These are phyloP conservation scores for Penicillium argentinense DNA, from an alignment of 495 filamentous ascomycete species.

Conservation along the genomic window DNA sequence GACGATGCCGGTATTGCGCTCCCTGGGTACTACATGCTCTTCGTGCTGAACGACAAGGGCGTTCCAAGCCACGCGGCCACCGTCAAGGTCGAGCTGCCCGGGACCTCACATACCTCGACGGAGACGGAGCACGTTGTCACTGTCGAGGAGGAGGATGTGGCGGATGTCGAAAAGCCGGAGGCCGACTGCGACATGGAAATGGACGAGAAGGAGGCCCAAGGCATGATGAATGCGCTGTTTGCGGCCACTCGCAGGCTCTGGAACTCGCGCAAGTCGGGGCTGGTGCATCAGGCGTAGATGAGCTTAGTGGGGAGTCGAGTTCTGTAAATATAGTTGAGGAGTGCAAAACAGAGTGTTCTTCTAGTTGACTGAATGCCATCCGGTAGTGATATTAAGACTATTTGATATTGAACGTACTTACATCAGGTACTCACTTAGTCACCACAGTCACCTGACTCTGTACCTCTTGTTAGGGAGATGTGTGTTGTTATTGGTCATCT, in stretches of 20 bases:
- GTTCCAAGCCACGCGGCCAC: constrained; percentile 46
- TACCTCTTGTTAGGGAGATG: no score
- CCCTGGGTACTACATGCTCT: constrained; percentile 61
- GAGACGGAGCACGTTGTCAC: background rate
- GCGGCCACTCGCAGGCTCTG: background rate
- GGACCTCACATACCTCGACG: background rate
- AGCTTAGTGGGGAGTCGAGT: background rate
- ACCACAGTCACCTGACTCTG: no score
- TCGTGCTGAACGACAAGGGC: constrained; percentile 46
- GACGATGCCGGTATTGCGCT: constrained; percentile 50
- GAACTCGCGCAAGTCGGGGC: background rate
- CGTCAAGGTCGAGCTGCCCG: constrained; percentile 17
- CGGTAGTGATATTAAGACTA: background rate
- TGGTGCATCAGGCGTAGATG: background rate
- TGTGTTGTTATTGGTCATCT: no score
- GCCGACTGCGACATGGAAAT: background rate
- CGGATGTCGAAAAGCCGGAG: background rate
- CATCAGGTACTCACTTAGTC: no score
- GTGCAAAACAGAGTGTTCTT: background rate
- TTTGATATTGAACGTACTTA: no score
- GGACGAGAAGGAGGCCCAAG: background rate
- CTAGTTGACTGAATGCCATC: background rate
- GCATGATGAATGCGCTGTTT: background rate
- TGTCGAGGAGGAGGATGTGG: background rate
- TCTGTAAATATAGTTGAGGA: background rate